A percentile compares a stretch with the other conserved stretches of the same genome.
These are phyloP conservation scores for Castanopsis chinensis DNA, from an alignment of 306 rosid species.

Conservation along the genomic window DNA sequence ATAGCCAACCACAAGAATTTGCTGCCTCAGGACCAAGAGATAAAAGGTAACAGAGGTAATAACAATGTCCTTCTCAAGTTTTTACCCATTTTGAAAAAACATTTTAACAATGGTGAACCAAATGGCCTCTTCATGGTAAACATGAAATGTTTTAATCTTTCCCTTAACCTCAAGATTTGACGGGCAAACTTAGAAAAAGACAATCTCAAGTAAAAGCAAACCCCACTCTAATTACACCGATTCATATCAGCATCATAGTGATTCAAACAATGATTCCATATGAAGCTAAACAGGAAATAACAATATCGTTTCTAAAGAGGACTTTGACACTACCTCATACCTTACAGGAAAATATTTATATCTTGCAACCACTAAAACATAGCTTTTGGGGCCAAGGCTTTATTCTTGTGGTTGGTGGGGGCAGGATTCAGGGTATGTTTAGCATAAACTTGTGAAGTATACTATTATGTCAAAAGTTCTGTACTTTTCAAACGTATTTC, in stretches of 20 bases:
- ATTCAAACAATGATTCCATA: not conserved
- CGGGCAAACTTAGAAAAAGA: too few relatives aligned
- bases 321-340: not conserved
- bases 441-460: too few relatives aligned
- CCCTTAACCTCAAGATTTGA: too few relatives aligned
- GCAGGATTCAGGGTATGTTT: too few relatives aligned
- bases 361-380: not conserved
- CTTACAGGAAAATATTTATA: not conserved
- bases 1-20: not conserved
- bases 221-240: not conserved
- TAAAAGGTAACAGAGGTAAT: not conserved
- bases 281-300: not conserved
- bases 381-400: not conserved
- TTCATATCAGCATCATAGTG: not conserved
- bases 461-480: too few relatives aligned
- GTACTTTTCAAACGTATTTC: not conserved
- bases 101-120: too few relatives aligned
- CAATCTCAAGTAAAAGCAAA: too few relatives aligned
- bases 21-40: constrained; percentile 2
- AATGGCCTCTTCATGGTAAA: not conserved
- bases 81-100: too few relatives aligned
- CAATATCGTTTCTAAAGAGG: not conserved
- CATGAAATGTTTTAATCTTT: not conserved
- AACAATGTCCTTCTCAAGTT: not conserved
- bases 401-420: too few relatives aligned